phyloP scores from a whole-genome alignment of 257 asterid genomes.

The Marsdenia floribunda region DNA sequence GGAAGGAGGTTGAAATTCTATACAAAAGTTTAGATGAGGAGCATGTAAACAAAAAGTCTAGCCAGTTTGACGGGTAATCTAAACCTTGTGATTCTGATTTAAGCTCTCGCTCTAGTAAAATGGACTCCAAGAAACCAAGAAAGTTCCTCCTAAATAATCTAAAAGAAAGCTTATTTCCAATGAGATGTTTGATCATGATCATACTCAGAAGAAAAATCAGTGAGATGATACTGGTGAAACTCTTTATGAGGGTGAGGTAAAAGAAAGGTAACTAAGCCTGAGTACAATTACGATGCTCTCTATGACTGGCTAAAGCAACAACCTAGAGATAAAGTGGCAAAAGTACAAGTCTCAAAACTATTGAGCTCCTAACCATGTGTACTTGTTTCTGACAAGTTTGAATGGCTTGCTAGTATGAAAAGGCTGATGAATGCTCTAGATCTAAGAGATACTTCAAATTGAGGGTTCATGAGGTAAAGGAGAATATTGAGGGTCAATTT shows the following conservation, averaged over 20 bases:
- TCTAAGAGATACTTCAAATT: conserved; percentile 82
- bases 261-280: conserved; percentile 79
- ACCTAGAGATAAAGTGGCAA: conserved; percentile 92
- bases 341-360: conserved; percentile 89
- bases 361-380: conserved; percentile 97
- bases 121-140: too few species aligned
- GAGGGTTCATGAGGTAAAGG: conserved; percentile 95
- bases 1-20: too few species aligned
- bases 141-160: too few species aligned
- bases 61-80: too few species aligned
- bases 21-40: too few species aligned
- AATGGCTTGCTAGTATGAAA: conserved; percentile 99
- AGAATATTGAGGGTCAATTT: conserved; percentile 93
- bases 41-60: too few species aligned
- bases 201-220: too few species aligned
- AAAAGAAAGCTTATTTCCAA: too few species aligned
- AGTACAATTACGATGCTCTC: conserved; percentile 48
- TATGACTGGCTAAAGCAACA: conserved; percentile 96
- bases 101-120: too few species aligned
- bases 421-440: conserved; percentile 99
- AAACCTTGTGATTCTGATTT: too few species aligned
- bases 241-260: conserved; percentile 68
- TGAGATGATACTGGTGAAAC: too few species aligned
- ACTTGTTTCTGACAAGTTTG: conserved; percentile 95
- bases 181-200: too few species aligned